Conservation (phyloP, 1,284 basidiomycete genomes). For the Irpex lacteus region DNA sequence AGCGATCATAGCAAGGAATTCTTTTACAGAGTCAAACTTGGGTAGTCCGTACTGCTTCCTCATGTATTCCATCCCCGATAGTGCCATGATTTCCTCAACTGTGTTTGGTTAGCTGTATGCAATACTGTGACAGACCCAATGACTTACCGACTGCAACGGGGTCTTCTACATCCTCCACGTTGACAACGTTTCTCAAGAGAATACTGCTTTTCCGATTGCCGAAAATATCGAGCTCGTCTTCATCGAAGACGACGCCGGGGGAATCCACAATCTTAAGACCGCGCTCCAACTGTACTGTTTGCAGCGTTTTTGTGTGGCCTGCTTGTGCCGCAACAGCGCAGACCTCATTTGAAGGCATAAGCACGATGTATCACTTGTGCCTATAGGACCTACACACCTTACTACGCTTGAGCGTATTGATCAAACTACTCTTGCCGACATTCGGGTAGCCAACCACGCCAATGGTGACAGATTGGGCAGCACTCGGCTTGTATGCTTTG, state of each 20-base stretch:
- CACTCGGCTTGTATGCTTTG: conserved; percentile 85
- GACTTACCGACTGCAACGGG: conserved; percentile 80
- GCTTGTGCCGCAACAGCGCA: conserved; percentile 95
- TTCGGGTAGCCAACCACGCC: conserved; percentile 98
- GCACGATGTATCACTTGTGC: conserved; percentile 43
- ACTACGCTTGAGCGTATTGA: conserved; percentile 91
- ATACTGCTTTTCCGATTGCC: conserved; percentile 48
- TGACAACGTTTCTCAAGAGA: conserved; percentile 89
- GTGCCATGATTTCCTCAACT: conserved; percentile 84
- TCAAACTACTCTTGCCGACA: conserved; percentile 94
- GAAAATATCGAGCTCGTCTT: conserved; percentile 50
- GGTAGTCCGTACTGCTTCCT: conserved; percentile 82
- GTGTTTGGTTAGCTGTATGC: background rate
- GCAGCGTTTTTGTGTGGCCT: conserved; percentile 94
- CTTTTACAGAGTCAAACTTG: conserved; percentile 66
- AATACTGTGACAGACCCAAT: background rate
- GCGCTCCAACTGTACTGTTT: conserved; percentile 91
- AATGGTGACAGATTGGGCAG: conserved; percentile 76
- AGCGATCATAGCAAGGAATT: conserved; percentile 91
- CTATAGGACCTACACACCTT: conserved; percentile 55
- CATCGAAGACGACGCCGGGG: conserved; percentile 93
- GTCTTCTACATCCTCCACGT: conserved; percentile 90
- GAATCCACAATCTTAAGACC: conserved; percentile 93
- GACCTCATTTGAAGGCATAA: conserved; percentile 49
- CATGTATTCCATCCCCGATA: conserved; percentile 68